A percentile compares a stretch with the other conserved stretches of the same genome.
Conservation (phyloP, 805 yeast genomes). For the Cyberlindnera xylosilytica region DNA sequence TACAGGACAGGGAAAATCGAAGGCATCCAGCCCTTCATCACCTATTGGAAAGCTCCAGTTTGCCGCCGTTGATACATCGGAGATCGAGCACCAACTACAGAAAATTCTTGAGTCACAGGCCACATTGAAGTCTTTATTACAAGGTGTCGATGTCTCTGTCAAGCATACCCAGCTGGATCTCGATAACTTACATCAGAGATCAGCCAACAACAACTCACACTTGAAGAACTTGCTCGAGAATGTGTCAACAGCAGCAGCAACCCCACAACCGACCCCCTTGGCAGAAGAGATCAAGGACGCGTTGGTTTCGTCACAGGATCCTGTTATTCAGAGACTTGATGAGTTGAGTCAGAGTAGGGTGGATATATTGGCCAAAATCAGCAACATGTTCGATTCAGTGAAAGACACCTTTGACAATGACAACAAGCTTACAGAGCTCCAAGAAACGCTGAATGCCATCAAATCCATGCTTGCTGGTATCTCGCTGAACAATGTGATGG, state of each 20-base stretch:
- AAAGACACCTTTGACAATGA: too few species aligned
- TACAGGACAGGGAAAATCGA: conserved; percentile 17
- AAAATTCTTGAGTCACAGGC: conserved; percentile 29
- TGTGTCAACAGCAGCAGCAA: conserved; percentile 10
- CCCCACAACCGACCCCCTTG: neutral
- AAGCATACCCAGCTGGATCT: conserved; percentile 28
- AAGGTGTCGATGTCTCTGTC: conserved; percentile 24
- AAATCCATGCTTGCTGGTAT: too few species aligned
- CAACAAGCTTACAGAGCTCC: too few species aligned
- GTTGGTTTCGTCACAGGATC: neutral
- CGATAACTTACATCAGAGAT: conserved; percentile 26
- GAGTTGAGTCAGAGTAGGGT: neutral
- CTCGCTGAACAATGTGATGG: too few species aligned
- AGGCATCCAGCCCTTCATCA: conserved; percentile 9
- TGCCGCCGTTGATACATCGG: conserved; percentile 17
- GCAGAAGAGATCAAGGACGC: neutral
- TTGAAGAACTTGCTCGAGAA: conserved; percentile 26
- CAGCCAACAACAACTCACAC: conserved; percentile 27
- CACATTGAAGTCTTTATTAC: conserved; percentile 30
- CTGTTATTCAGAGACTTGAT: neutral
- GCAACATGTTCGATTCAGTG: neutral
- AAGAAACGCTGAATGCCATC: too few species aligned
- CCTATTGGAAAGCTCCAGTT: conserved; percentile 25
- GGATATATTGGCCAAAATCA: neutral
- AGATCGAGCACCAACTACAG: conserved; percentile 27